These are phyloP conservation scores for Macrophomina pseudophaseolina DNA, from an alignment of 2,329 filamentous ascomycete genomes.

Conservation along the genomic window DNA sequence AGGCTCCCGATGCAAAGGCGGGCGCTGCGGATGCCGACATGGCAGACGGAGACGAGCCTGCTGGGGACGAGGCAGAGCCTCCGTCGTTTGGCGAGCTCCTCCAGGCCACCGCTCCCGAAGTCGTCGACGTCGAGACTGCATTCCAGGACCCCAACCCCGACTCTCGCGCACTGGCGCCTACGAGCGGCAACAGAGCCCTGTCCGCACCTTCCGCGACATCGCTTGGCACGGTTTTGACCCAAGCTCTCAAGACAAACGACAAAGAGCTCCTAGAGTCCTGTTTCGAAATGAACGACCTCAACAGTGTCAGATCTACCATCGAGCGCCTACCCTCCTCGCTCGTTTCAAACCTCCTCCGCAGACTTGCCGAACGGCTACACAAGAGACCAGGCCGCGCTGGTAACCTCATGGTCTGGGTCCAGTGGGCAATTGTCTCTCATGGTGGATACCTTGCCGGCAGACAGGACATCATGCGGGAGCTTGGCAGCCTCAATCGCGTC, in stretches of 20 bases:
- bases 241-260: constrained; percentile 93
- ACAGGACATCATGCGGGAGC: constrained; percentile 77
- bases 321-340: constrained; percentile 86
- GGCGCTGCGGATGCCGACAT: constrained; percentile 17
- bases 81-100: constrained; percentile 89
- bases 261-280: constrained; percentile 88
- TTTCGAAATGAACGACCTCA: constrained; percentile 76
- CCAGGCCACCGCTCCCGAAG: constrained; percentile 69
- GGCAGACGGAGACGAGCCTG: constrained; percentile 38
- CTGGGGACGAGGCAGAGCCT: constrained; percentile 44
- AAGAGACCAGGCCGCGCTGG: constrained; percentile 86
- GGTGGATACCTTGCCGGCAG: constrained; percentile 89
- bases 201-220: constrained; percentile 75
- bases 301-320: constrained; percentile 84
- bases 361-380: constrained; percentile 85
- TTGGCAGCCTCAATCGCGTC: constrained; percentile 82
- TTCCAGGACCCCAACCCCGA: constrained; percentile 50
- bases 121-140: constrained; percentile 75
- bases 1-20: constrained; percentile 30
- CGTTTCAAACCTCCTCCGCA: constrained; percentile 77
- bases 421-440: constrained; percentile 91
- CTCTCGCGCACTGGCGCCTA: constrained; percentile 52
- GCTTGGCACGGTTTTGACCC: constrained; percentile 87
- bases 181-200: constrained; percentile 54
- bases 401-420: constrained; percentile 91